Percentiles rank a stretch among this genome's conserved stretches.
Conservation (phyloP, 352 stramenopile species). For the Thalassiosira allenii region DNA sequence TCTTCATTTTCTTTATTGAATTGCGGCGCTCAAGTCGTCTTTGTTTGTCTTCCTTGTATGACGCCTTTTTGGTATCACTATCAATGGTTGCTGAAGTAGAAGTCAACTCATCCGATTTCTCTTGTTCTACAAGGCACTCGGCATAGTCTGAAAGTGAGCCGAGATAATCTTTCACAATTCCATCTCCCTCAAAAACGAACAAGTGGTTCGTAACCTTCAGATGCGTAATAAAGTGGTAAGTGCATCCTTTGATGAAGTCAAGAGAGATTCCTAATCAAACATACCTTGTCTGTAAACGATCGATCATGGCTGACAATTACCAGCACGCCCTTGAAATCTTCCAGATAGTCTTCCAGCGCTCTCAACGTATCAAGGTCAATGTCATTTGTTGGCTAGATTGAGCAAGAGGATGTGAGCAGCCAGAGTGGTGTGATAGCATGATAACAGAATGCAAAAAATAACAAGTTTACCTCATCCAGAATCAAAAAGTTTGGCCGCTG, state of each 20-base stretch:
- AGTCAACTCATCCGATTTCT: constrained; percentile 41
- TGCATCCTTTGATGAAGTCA: neutral
- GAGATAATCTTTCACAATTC: constrained; percentile 83
- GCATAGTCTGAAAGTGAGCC: constrained; percentile 84
- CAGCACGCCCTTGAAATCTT: constrained; percentile 94
- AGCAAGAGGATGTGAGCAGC: neutral
- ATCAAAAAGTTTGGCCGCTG: constrained; percentile 84
- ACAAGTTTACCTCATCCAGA: constrained; percentile 55
- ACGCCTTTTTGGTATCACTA: constrained; percentile 55
- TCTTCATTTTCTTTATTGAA: constrained; percentile 74
- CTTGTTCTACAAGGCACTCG: constrained; percentile 77
- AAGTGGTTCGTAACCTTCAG: constrained; percentile 78
- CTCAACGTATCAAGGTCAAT: constrained; percentile 80
- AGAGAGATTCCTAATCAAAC: neutral
- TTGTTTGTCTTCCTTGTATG: constrained; percentile 80
- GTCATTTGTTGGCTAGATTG: constrained; percentile 64
- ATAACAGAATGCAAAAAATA: neutral
- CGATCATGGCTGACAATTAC: constrained; percentile 98
- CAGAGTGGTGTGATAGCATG: neutral
- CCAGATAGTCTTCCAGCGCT: constrained; percentile 90
- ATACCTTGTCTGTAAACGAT: constrained; percentile 90
- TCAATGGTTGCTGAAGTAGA: neutral
- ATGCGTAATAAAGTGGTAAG: neutral
- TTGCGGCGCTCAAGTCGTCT: constrained; percentile 71
- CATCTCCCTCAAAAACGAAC: constrained; percentile 86